A percentile compares a stretch with the other conserved stretches of the same genome.
Conservation (phyloP, 495 filamentous ascomycete genomes). For the Choiromyces venosus region DNA sequence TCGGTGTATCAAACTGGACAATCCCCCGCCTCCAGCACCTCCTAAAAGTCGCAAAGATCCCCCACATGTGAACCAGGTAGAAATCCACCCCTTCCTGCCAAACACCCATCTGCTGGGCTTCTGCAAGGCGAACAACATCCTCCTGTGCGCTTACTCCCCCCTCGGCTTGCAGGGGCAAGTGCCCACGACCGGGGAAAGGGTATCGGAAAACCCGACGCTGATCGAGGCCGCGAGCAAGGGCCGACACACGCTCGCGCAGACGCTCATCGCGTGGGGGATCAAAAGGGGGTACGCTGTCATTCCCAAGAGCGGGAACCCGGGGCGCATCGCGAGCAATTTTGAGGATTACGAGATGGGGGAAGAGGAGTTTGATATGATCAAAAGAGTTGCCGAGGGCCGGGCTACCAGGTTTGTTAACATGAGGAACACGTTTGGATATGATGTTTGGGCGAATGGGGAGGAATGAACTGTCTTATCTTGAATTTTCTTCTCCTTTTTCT, state of each 20-base stretch:
- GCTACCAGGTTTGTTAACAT: constrained; percentile 72
- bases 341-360: constrained; percentile 47
- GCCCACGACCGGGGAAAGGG: constrained; percentile 61
- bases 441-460: constrained; percentile 35
- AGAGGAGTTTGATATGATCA: constrained; percentile 55
- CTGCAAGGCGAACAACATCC: constrained; percentile 47
- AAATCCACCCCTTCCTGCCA: constrained; percentile 59
- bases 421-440: constrained; percentile 62
- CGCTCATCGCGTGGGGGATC: constrained; percentile 46
- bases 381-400: constrained; percentile 56
- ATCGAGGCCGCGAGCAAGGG: constrained; percentile 43
- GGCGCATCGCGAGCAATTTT: constrained; percentile 43
- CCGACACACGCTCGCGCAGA: constrained; percentile 44
- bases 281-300: constrained; percentile 45
- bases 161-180: constrained; percentile 59
- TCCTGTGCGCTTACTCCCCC: constrained; percentile 54
- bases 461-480: neutral
- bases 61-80: constrained; percentile 56
- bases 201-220: constrained; percentile 54
- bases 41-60: constrained; percentile 39
- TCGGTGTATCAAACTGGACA: constrained; percentile 56
- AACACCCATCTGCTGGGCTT: constrained; percentile 48
- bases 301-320: constrained; percentile 46
- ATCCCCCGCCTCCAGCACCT: constrained; percentile 46
- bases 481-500: neutral